Evolutionary conservation across 2,329 filamentous ascomycete genomes (phyloP), one percentile per base, ranked within the genome.

Genomic region (Aspergillus fumigatus): DNA sequence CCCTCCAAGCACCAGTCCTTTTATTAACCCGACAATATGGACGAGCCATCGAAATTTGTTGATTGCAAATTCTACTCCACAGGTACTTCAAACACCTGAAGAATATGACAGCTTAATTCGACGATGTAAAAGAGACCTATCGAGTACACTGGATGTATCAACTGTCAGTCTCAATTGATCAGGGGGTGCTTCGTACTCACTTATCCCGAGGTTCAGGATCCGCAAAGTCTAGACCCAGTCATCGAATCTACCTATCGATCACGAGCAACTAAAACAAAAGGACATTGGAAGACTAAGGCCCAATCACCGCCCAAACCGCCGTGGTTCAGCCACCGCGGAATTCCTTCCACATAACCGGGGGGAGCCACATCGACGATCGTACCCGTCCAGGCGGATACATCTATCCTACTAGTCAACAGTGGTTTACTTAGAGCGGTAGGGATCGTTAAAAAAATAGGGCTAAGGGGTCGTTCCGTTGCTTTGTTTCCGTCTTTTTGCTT

Each of bases 341-440:
- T 43, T 21, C 3, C 40, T 19, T 17, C 40, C 4, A 21, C 40
- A 43, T 8, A n/a, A 3, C 19, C n/a, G 7, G 51, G 27, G 17
- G 29, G 47, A 53, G 19, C 26, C 26, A 51, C 50, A 43, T 54
- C 45, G 54, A 55, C 52, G 55, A 61, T 63, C 55, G 59, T 59
- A 60, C 61, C 61, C 61, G 53, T 53, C 51, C 52, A 25, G 50
- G 57, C 54, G 59, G 61, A 60, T 56, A 59, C 40, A 27, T 50
- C 48, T 17, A 32, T 49, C 54, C 50, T 54, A 59, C 58, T 56
- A 29, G 32, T 29, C 29, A 32, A 14, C 29, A 32, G 29, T 32
- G 14, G 29, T 32, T 14, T 32, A 32, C 4, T 32, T 14, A 29
- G 29, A 35, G 29, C 11, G 32, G 32, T 7, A 35, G 14, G 9